These are phyloP conservation scores for Prunus yedoensis DNA, from an alignment of 331 rosid genomes.

Conservation along the genomic window DNA sequence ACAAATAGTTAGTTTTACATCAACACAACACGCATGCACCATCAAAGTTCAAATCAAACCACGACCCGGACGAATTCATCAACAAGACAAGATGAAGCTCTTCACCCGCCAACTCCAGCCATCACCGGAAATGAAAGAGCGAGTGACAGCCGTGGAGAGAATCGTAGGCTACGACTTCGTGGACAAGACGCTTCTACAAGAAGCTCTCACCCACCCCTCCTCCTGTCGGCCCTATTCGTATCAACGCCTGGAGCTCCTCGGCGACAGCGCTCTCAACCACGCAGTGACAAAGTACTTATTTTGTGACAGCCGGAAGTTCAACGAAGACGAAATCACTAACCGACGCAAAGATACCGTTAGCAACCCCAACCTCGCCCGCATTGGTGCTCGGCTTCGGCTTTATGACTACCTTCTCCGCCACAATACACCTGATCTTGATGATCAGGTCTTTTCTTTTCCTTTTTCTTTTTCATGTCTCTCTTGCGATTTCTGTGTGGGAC, in stretches of 20 bases:
- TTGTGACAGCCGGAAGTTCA: constrained; percentile 33
- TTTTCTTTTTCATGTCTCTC: no score
- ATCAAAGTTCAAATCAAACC: no score
- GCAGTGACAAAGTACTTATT: constrained; percentile 43
- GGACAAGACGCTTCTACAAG: constrained; percentile 55
- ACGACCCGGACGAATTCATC: no score
- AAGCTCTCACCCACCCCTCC: constrained; percentile 77
- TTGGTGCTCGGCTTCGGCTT: constrained; percentile 49
- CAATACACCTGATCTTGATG: constrained; percentile 29
- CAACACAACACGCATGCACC: no score
- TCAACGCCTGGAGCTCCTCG: constrained; percentile 62
- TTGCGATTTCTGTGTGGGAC: no score
- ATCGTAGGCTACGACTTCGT: constrained; percentile 39
- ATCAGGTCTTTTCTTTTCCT: constrained; percentile 21
- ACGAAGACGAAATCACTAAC: constrained; percentile 46
- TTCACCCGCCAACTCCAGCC: no score
- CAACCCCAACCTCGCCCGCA: constrained; percentile 74
- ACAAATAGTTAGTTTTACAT: no score
- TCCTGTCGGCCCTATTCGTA: constrained; percentile 24
- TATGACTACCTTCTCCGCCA: constrained; percentile 35
- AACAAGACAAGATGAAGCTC: no score
- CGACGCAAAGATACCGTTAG: constrained; percentile 65
- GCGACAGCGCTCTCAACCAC: constrained; percentile 57
- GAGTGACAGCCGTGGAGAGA: constrained; percentile 23
- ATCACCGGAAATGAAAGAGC: no score